phyloP scores from a whole-genome alignment of 2,329 filamentous ascomycete genomes.

The Curvularia verruculosa region DNA sequence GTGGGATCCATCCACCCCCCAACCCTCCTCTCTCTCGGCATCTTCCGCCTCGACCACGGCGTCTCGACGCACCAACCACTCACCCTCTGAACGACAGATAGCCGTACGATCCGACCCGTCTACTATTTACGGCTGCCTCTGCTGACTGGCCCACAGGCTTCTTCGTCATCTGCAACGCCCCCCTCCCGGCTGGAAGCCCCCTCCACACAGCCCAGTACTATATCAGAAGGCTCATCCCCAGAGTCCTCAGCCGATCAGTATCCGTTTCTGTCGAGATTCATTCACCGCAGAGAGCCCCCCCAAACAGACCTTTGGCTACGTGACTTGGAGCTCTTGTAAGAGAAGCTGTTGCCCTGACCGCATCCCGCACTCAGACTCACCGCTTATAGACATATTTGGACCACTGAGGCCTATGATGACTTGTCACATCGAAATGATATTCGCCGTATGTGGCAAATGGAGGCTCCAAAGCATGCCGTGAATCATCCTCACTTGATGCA shows the following conservation, averaged over 20 bases:
- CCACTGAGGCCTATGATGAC: constrained; percentile 31
- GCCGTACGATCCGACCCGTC: constrained; percentile 24
- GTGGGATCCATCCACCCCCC: constrained; percentile 28
- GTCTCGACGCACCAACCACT: constrained; percentile 21
- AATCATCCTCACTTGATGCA: constrained; percentile 48
- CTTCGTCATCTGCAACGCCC: constrained; percentile 15
- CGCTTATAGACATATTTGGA: constrained; percentile 43
- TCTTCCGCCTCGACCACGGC: constrained; percentile 18
- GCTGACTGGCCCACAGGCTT: constrained; percentile 17
- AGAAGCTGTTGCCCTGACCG: neutral
- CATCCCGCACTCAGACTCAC: constrained; percentile 4
- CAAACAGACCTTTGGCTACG: constrained; percentile 40
- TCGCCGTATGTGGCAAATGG: constrained; percentile 41
- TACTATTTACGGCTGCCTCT: neutral
- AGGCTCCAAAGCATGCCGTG: constrained; percentile 45
- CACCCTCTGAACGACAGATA: constrained; percentile 19
- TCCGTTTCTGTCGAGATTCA: constrained; percentile 42
- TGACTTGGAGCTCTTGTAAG: constrained; percentile 46
- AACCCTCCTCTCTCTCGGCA: constrained; percentile 18
- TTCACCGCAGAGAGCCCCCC: constrained; percentile 26
- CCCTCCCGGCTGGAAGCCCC: constrained; percentile 31
- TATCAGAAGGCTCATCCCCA: constrained; percentile 35
- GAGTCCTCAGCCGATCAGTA: constrained; percentile 39
- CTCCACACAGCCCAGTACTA: constrained; percentile 18
- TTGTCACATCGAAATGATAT: constrained; percentile 37